Evolutionary conservation across 169 alveolate species (phyloP), one percentile per base, ranked within the genome.

Genomic region (Plasmodium falciparum): DNA sequence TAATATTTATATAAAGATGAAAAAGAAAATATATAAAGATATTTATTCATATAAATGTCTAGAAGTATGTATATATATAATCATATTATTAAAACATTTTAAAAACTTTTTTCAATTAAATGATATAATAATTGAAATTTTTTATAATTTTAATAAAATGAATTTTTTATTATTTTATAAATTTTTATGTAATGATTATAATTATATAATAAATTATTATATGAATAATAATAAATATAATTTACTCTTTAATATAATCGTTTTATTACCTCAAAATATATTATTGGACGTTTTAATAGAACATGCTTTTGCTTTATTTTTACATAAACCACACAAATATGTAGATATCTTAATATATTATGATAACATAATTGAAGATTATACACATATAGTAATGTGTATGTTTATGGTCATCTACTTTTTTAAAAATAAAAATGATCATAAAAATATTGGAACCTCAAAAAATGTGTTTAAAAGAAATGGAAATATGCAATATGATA

Each of bases 101-200:
- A 86, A 86, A 45, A 71, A 52, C 24, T 86, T 86, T 74, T 70
- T 71, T 73, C 92, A 86, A 39, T 39, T 86, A 22, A 86, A 86
- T 86, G 92, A 86, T 15, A 88, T 86, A 7, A 59, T 86, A 29
- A 45, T 73, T n/a, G 76, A 86, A 15, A 86, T 86, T 13, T 65
- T 86, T 9, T 71, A 86, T 29, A 72, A 13, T 39, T 86, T 72
- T 54, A 47, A 86, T 54, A 71, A 52, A 33, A 22, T 67, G 5
- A 86, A 86, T 61, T 86, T 86, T 86, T 13, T 73, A 39, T 45
- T 86, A 8, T 65, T 86, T 3, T 86, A 71, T 62, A 86, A 86
- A 86, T 86, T 45, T 56, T 71, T 86, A 66, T 71, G 75, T 49
- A 86, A 86, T 47, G 92, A 86, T 72, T 86, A 71, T 66, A 86